Base-by-base conservation (phyloP, 805 yeast genomes). In the Saturnispora diversa region DNA sequence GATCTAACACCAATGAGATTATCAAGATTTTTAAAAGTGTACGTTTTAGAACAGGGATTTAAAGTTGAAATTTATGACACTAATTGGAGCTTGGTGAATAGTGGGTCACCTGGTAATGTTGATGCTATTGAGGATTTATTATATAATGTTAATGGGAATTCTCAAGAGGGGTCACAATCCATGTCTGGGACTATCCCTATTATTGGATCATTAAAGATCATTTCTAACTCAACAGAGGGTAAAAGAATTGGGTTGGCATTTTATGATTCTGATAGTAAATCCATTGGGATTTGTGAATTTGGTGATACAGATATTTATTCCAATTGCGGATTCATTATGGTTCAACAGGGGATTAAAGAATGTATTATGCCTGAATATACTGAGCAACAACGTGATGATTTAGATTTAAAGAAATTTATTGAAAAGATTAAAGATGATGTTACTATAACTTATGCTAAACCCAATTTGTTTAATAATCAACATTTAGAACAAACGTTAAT, bases 41-140 rank as follows among this genome's bases (percentile, higher is more conserved):
- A 84, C 40, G 68, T 92, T 17, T 66, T 87, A 33, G 84, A 80
- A 30, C 68, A 72, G 35, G 85, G 87, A 13, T 71, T 70, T 52
- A 86, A 86, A 56, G 73, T 92, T 13, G 95, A 88, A 54, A 72
- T 92, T 13, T 90, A 83, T 56, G 78, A 77, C 49, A 75, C 70
- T 54, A 63, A 60, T 45, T 90, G 95, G 74, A 67, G 59, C 37
- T 63, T 72, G 39, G 50, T 64, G 47, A 72, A 66, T 43, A 62
- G 69, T 31, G 96, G 95, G 0, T 80, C 95, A 1, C 97, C 97
- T 0, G 98, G 98, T 5, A 88, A 92, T 59, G 63, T 88, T 37
- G 84, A 80, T 44, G 77, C 69, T 31, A 74, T 83, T 35, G 95
- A 84, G 49, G 87, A 82, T 25, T 62, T 85, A 60, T 66, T 86